phyloP scores from a whole-genome alignment of 768 basidiomycete species.

The Boletales sp. region DNA sequence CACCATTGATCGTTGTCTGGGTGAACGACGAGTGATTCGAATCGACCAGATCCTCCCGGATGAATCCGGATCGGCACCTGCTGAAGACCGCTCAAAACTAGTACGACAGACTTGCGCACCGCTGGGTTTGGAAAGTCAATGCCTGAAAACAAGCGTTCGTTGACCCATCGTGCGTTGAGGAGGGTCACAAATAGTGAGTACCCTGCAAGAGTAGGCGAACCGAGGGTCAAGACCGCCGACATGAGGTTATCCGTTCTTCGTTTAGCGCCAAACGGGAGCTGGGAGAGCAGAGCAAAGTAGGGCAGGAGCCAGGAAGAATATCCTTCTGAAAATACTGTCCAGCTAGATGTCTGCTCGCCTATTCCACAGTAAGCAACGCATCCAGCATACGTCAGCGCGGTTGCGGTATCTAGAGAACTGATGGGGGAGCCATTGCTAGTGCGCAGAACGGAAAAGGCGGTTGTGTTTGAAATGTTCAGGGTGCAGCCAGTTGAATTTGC shows the following conservation, averaged over 20 bases:
- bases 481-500: background rate
- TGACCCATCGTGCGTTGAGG: conserved; percentile 41
- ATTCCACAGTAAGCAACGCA: conserved; percentile 11
- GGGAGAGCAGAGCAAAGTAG: conserved; percentile 45
- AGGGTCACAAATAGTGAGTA: conserved; percentile 45
- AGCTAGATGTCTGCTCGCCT: conserved; percentile 9
- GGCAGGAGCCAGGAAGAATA: conserved; percentile 46
- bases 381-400: conserved; percentile 4
- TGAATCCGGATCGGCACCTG: conserved; percentile 37
- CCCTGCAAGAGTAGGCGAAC: conserved; percentile 43
- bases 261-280: conserved; percentile 45
- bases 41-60: conserved; percentile 20
- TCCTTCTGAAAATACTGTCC: conserved; percentile 28
- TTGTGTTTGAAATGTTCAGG: background rate
- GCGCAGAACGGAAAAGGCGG: conserved; percentile 12
- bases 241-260: conserved; percentile 40
- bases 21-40: conserved; percentile 41
- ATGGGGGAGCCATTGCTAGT: conserved; percentile 1
- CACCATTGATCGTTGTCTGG: conserved; percentile 43
- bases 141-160: conserved; percentile 27
- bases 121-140: conserved; percentile 21
- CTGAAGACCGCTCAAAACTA: conserved; percentile 38
- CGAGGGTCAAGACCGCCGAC: conserved; percentile 42
- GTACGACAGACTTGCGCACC: conserved; percentile 23
- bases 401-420: background rate